Evolutionary conservation across 306 rosid genomes (phyloP).

Genomic region (Crotalaria pallida): DNA sequence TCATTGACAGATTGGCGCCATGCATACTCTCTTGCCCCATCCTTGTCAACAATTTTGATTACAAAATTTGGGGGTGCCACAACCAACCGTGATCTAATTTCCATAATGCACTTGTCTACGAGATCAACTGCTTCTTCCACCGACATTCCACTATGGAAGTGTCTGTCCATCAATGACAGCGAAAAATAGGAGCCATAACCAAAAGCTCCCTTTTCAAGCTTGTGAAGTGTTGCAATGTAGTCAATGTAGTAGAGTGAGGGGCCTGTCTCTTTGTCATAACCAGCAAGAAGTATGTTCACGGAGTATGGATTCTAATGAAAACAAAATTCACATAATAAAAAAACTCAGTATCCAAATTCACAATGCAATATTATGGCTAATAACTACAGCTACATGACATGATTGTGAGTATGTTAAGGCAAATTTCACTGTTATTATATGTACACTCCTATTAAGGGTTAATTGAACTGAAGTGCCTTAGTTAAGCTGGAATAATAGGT

Average conservation of each 20-base stretch:
- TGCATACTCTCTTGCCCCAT: slow-evolving; percentile 83
- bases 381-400: not conserved
- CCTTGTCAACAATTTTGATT: slow-evolving; percentile 87
- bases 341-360: not conserved
- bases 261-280: slow-evolving; percentile 84
- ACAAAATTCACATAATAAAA: slow-evolving; percentile 9
- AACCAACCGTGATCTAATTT: slow-evolving; percentile 71
- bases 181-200: slow-evolving; percentile 92
- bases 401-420: not conserved
- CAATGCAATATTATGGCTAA: not conserved
- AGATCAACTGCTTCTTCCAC: slow-evolving; percentile 74
- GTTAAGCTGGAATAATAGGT: not conserved
- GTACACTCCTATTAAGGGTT: not conserved
- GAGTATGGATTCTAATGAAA: slow-evolving; percentile 71
- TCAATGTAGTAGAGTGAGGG: slow-evolving; percentile 84
- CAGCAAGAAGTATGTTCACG: slow-evolving; percentile 90
- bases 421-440: not conserved
- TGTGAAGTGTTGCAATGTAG: slow-evolving; percentile 94
- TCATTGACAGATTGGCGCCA: slow-evolving; percentile 79
- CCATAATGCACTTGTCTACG: slow-evolving; percentile 75
- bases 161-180: slow-evolving; percentile 91
- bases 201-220: slow-evolving; percentile 95
- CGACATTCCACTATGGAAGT: slow-evolving; percentile 76
- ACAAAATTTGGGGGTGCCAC: slow-evolving; percentile 96
- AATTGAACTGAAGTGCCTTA: not conserved